Evolutionary conservation across 2,329 filamentous ascomycete species (phyloP).

Genomic region (Alternaria burnsii): DNA sequence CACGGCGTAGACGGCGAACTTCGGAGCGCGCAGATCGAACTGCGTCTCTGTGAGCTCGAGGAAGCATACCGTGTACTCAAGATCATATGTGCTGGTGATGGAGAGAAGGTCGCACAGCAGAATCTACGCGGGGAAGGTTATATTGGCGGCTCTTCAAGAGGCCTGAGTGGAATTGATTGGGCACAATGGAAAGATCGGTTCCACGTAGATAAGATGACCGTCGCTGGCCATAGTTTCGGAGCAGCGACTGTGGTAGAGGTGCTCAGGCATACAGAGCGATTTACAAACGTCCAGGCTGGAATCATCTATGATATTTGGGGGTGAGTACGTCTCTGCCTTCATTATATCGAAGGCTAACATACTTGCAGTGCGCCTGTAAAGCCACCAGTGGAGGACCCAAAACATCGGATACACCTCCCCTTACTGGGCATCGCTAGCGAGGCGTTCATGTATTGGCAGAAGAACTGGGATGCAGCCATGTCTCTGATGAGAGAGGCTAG

Average conservation of each 20-base stretch:
- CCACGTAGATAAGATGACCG: conserved; percentile 65
- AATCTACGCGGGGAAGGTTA: conserved; percentile 68
- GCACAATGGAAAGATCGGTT: conserved; percentile 64
- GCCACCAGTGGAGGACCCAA: conserved; percentile 53
- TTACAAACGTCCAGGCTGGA: conserved; percentile 68
- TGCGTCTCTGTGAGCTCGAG: conserved; percentile 70
- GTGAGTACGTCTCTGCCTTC: conserved; percentile 14
- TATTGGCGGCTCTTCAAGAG: conserved; percentile 66
- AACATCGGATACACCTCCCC: conserved; percentile 61
- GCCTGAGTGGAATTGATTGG: conserved; percentile 67
- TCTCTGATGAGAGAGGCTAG: conserved; percentile 65
- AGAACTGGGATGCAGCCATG: conserved; percentile 68
- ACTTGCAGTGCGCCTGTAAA: conserved; percentile 56
- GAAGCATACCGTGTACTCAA: conserved; percentile 67
- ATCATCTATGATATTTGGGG: conserved; percentile 74
- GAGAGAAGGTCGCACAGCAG: conserved; percentile 58
- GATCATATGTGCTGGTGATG: conserved; percentile 64
- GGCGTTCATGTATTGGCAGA: conserved; percentile 74
- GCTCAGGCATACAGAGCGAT: conserved; percentile 62
- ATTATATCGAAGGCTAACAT: conserved; percentile 16
- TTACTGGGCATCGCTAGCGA: conserved; percentile 72
- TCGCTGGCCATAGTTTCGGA: conserved; percentile 73
- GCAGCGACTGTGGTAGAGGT: conserved; percentile 70
- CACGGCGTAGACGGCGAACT: conserved; percentile 68
- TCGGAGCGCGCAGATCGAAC: conserved; percentile 68